A percentile compares a stretch with the other conserved stretches of the same genome.
phyloP scores from a whole-genome alignment of 805 yeast species.

The Lipomyces yamadae region DNA sequence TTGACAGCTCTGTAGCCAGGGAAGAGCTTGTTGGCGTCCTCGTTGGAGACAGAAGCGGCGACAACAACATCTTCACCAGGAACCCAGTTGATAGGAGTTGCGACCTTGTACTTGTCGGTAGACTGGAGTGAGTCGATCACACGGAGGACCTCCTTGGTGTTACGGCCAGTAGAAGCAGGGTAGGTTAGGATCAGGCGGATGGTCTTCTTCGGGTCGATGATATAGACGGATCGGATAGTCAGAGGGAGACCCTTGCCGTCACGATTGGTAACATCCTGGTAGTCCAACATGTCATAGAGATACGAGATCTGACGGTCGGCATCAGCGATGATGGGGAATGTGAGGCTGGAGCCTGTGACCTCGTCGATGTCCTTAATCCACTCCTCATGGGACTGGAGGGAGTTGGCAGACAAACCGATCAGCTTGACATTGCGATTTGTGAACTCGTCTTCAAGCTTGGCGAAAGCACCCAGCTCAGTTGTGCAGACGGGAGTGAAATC shows the following conservation, averaged over 20 bases:
- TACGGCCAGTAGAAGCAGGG: constrained; percentile 95
- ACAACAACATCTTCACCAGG: constrained; percentile 89
- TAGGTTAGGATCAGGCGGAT: constrained; percentile 85
- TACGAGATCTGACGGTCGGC: constrained; percentile 81
- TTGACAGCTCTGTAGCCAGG: constrained; percentile 87
- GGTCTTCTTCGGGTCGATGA: constrained; percentile 90
- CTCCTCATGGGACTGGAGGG: constrained; percentile 76
- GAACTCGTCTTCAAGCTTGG: constrained; percentile 88
- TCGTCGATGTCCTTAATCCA: constrained; percentile 96
- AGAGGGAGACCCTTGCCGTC: constrained; percentile 74
- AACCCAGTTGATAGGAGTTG: constrained; percentile 78
- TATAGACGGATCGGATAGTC: constrained; percentile 91
- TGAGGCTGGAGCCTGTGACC: constrained; percentile 66
- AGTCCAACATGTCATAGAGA: constrained; percentile 85
- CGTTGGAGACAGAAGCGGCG: constrained; percentile 85
- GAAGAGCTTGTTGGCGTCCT: constrained; percentile 80
- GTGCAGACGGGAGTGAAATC: constrained; percentile 98
- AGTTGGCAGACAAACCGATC: constrained; percentile 89
- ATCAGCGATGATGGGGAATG: constrained; percentile 92
- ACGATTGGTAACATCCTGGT: constrained; percentile 80
- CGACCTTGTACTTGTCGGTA: constrained; percentile 84
- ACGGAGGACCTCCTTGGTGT: constrained; percentile 90
- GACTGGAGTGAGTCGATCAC: constrained; percentile 88
- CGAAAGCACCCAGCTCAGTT: constrained; percentile 94
- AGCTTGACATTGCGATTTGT: constrained; percentile 84